Base-by-base conservation (phyloP, 2,329 filamentous ascomycete genomes). In the Fusarium hainanense region DNA sequence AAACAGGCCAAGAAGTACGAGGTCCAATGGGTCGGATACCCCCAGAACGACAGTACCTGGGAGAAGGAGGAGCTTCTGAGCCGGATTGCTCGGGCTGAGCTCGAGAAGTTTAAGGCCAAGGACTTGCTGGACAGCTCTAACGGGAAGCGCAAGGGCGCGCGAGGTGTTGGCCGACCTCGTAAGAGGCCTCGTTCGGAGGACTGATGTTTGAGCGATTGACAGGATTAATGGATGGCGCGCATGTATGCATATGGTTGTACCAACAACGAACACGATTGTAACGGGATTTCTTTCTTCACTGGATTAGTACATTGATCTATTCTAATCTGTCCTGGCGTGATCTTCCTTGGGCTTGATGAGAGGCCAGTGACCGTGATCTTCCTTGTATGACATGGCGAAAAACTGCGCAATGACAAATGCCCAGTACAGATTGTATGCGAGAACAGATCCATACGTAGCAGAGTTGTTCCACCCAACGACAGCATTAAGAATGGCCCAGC, bases 391-490 rank as follows among this genome's bases (percentile, higher is more conserved):
- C 84, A 95, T 85, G 37, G 82, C 75, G 9, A 88, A 69, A 77
- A 95, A 92, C 14, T 85, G 85, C 25, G 93, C 86, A 54, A 94
- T 93, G 70, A 96, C 88, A 12, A 84, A 83, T 43, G 95, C 80
- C 94, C 93, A 97, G 83, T 97, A 97, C 13, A 95, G 56, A 76
- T 96, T 97, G 81, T 97, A 97, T 4, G 92, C 89, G 61, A 97
- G 88, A 67, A 97, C 91, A 2, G 92, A 94, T 49, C 93, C 93
- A 74, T 95, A 94, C 2, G 93, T 97, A 6, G 92, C 94, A 18
- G 92, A 93, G 81, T 97, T 97, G 68, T 90, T 88, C 94, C 94
- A 97, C 58, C 94, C 93, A 9, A 97, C 85, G 43, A 97, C 84
- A 61, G 92, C 89, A 75, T 97, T 95, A 84, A 97, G 93, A 70